Base-by-base conservation (phyloP, 495 filamentous ascomycete species). In the Pyronema omphalodes region DNA sequence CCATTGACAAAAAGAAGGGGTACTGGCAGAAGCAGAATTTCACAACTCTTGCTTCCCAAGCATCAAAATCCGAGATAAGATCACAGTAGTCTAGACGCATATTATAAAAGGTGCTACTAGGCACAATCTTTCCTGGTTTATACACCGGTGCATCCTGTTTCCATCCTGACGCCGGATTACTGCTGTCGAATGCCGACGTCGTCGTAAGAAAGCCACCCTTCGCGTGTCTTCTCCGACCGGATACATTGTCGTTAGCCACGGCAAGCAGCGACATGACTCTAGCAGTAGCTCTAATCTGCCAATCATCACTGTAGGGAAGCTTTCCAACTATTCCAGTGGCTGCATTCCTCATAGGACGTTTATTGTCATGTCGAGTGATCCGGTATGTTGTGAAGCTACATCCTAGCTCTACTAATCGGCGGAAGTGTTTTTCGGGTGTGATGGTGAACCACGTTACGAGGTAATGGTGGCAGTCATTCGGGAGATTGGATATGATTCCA, bases 1-100 rank as follows among this genome's bases (percentile, higher is more conserved):
- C 87, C 59, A 95, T 89, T 51, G 86, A 93, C 34, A 95, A 73
- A 59, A 94, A 84, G 68, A 94, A 93, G 3, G 88, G 88, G 61
- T 89, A 94, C 62, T 94, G 86, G 62, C 88, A 95, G 64, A 95
- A 94, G 3, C 86, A 77, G 60, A 95, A 94, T 56, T 77, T 83
- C 0, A 76, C 75, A 45, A 76, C 72, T 58, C 72, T 79, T 12
- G 77, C 74, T 66, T 94, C 88, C 89, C 89, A 95, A 14, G 74
- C 73, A 61, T 93, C 85, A 61, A 91, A 95, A 67, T 95, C 88
- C 0, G 80, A 78, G 54, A 93, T 76, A 1, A 95, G 75, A 62
- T 94, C 85, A 1, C 81, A 76, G 60, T 86, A 88, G 64, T 95
- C 88, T 2, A 94, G 71, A 40, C 93, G 61, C 3, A 82, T 83